These are phyloP conservation scores for Jasminum sambac DNA, from an alignment of 257 asterid species.

Conservation along the genomic window DNA sequence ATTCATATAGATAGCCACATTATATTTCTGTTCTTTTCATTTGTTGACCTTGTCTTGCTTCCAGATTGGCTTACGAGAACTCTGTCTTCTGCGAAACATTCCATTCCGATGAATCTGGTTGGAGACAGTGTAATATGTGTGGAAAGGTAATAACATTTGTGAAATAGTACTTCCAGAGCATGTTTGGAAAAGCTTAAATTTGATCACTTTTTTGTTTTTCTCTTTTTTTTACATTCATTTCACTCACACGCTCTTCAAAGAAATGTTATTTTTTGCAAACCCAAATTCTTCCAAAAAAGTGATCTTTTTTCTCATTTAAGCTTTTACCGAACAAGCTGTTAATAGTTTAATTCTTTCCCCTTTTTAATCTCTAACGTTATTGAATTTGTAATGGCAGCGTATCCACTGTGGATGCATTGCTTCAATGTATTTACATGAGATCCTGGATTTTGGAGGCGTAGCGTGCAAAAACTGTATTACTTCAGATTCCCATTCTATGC, in stretches of 20 bases:
- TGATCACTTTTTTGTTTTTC: too few relatives aligned
- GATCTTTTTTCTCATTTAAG: too few relatives aligned
- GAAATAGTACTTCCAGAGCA: not conserved
- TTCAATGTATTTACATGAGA: constrained; percentile 67
- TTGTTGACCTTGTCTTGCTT: constrained; percentile 22
- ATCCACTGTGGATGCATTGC: constrained; percentile 95
- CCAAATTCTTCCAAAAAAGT: too few relatives aligned
- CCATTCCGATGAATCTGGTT: constrained; percentile 80
- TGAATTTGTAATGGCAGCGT: constrained; percentile 41
- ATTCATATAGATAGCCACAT: not conserved
- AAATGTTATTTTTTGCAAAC: too few relatives aligned
- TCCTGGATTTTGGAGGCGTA: constrained; percentile 89
- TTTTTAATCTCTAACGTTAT: constrained; percentile 14
- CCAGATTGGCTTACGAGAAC: constrained; percentile 74
- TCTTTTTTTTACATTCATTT: too few relatives aligned
- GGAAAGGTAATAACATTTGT: constrained; percentile 55
- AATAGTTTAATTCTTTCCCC: too few relatives aligned
- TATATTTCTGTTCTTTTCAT: constrained; percentile 1
- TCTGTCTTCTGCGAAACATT: constrained; percentile 70
- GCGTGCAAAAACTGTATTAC: constrained; percentile 65
- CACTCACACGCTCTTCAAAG: too few relatives aligned
- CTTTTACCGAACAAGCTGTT: too few relatives aligned
- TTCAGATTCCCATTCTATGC: constrained; percentile 47
- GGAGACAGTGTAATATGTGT: constrained; percentile 86
- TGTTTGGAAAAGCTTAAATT: too few relatives aligned